These are phyloP conservation scores for Podosphaera xanthii DNA, from an alignment of 2,329 filamentous ascomycete species.

Conservation along the genomic window DNA sequence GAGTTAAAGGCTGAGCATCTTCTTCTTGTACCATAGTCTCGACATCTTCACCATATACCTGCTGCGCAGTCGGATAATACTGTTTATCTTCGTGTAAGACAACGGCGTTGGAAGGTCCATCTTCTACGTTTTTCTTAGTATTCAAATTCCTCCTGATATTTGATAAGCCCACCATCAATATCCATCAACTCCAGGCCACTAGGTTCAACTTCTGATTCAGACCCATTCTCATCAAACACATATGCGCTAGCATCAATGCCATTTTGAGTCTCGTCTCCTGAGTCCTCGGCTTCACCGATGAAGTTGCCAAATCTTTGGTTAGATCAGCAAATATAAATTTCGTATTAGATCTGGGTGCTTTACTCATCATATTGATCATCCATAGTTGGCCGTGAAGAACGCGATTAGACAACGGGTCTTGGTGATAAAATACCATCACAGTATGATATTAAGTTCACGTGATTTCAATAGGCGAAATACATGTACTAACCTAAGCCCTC, in stretches of 20 bases:
- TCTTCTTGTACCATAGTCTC: slow-evolving; percentile 94
- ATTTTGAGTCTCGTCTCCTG: slow-evolving; percentile 65
- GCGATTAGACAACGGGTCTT: background rate
- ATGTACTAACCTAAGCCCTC: too few species aligned
- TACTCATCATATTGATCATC: slow-evolving; percentile 97
- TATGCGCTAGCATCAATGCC: slow-evolving; percentile 54
- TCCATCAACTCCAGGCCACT: slow-evolving; percentile 81
- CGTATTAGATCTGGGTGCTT: slow-evolving; percentile 7
- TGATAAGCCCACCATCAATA: slow-evolving; percentile 41
- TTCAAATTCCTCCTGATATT: background rate
- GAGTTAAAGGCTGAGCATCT: slow-evolving; percentile 75
- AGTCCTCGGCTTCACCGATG: slow-evolving; percentile 79
- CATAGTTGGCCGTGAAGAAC: slow-evolving; percentile 26
- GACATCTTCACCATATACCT: slow-evolving; percentile 84
- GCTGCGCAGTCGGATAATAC: slow-evolving; percentile 94
- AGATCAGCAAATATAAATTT: slow-evolving; percentile 4
- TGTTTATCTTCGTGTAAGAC: slow-evolving; percentile 97
- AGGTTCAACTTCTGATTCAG: slow-evolving; percentile 35
- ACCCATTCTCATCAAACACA: slow-evolving; percentile 56
- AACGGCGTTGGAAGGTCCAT: slow-evolving; percentile 87
- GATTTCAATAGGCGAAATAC: background rate
- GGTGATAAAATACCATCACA: too few species aligned
- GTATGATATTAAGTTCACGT: background rate
- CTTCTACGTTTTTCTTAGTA: slow-evolving; percentile 24
- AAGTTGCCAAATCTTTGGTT: slow-evolving; percentile 75